Base-by-base conservation (phyloP, 2,329 filamentous ascomycete species). In the Fusarium sp. region DNA sequence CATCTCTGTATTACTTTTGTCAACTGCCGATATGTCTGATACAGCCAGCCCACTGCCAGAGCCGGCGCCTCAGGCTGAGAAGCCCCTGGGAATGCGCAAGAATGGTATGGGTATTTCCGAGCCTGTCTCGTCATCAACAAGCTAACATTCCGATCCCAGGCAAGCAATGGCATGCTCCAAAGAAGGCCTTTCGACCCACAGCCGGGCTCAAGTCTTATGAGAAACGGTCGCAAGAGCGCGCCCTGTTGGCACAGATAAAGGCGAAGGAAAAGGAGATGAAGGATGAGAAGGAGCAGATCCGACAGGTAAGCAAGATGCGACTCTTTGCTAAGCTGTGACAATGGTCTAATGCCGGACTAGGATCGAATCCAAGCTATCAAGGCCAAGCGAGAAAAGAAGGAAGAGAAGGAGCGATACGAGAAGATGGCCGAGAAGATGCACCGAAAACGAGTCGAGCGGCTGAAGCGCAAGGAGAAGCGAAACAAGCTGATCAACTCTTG, bases 381-480 rank as follows among this genome's bases (percentile, higher is more conserved):
- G 79, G 94, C 97, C 74, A 95, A 93, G 84, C 90, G 94, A 76
- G 93, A 91, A 22, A 93, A 92, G 62, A 98, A 98, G 88, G 95
- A 94, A 79, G 96, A 98, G 87, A 95, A 93, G 84, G 94, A 95
- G 80, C 89, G 96, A 76, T 98, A 96, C 81, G 94, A 95, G 83
- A 94, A 95, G 87, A 90, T 99, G 90, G 96, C 95, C 22, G 94
- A 95, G 85, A 98, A 96, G 87, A 98, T 99, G 96, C 96, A 98
- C 86, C 91, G 90, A 84, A 98, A 98, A 89, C 89, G 95, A 71
- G 93, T 98, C 14, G 96, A 99, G 85, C 90, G 96, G 78, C 84
- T 98, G 83, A 98, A 95, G 91, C 90, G 95, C 81, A 93, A 94
- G 84, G 96, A 99, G 88, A 98, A 98, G 92, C 91, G 96, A 81